Evolutionary conservation across 2,329 filamentous ascomycete genomes (phyloP), one percentile per base, ranked within the genome.

Genomic region (Purpureocillium lavendulum): DNA sequence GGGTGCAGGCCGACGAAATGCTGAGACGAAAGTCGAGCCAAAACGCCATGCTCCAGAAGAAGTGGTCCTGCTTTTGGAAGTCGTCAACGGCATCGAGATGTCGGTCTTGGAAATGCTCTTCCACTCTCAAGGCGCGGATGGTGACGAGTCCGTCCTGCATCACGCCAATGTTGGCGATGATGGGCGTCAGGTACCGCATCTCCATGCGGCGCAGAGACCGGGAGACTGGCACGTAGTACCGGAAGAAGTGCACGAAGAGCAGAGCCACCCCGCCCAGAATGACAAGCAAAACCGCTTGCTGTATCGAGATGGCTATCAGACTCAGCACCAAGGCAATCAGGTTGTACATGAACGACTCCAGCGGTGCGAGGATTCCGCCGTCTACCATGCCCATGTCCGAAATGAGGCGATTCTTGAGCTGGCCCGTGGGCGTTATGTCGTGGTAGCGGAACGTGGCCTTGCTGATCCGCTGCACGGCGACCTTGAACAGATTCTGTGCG

Each of bases 21-120:
- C 57, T 52, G 40, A 92, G 90, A 11, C 88, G 79, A 52, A 84
- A 87, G 56, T 81, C 80, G 3, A 95, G 70, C 88, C 88, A 95
- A 7, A 80, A 78, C 48, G 94, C 87, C 33, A 94, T 70, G 42
- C 81, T 85, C 84, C 88, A 95, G 64, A 94, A 95, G 63, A 95
- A 94, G 58, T 96, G 89, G 52, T 96, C 89, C 74, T 94, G 92
- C 56, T 87, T 87, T 58, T 95, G 89, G 55, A 95, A 95, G 14
- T 80, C 80, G 54, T 95, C 88, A 0, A 88, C 87, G 1, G 88
- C 87, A 2, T 73, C 67, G 28, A 96, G 82, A 38, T 94, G 86
- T 37, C 81, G 75, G 45, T 80, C 75, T 54, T 94, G 87, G 53
- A 95, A 95, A 38, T 84, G 80, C 4, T 73, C 66, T 49, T 94